Evolutionary conservation across 2,329 filamentous ascomycete genomes (phyloP).

Genomic region (Phaeosphaeria sp.): DNA sequence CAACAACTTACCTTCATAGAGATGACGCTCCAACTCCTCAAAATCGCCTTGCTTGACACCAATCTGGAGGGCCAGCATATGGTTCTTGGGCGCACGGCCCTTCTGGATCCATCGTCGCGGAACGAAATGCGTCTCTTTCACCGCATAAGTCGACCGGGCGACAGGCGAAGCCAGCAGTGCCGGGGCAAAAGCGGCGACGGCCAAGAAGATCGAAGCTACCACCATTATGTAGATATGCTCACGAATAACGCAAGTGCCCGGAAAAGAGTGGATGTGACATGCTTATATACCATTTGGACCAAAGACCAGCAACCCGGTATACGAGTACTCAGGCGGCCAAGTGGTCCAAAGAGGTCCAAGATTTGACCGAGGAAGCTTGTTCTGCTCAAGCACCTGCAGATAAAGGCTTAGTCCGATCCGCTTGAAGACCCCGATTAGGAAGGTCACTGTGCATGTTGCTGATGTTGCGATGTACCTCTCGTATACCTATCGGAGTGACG

Average conservation of each 20-base stretch:
- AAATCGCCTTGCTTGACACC: conserved; percentile 61
- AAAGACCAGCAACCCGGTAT: neutral
- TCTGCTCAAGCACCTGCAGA: conserved; percentile 1
- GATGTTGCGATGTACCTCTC: neutral
- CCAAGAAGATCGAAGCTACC: conserved; percentile 1
- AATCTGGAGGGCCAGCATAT: conserved; percentile 59
- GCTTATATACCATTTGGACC: neutral
- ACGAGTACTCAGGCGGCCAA: neutral
- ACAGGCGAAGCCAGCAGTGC: conserved; percentile 34
- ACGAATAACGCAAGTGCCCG: neutral
- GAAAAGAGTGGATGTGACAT: neutral
- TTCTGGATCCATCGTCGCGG: conserved; percentile 55
- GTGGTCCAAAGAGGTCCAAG: neutral
- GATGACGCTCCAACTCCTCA: conserved; percentile 58
- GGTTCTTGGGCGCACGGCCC: conserved; percentile 52
- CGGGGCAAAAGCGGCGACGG: conserved; percentile 4
- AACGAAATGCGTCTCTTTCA: conserved; percentile 60
- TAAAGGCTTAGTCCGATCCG: neutral
- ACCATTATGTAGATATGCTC: neutral
- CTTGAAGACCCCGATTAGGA: neutral
- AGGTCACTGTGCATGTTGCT: neutral
- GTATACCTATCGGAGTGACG: conserved; percentile 1
- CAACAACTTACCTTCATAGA: conserved; percentile 50
- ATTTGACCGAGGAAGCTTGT: conserved; percentile 1
- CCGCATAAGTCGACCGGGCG: conserved; percentile 45